Evolutionary conservation across 2,329 filamentous ascomycete species (phyloP), one percentile per base, ranked within the genome.

Genomic region (Colletotrichum costaricense): DNA sequence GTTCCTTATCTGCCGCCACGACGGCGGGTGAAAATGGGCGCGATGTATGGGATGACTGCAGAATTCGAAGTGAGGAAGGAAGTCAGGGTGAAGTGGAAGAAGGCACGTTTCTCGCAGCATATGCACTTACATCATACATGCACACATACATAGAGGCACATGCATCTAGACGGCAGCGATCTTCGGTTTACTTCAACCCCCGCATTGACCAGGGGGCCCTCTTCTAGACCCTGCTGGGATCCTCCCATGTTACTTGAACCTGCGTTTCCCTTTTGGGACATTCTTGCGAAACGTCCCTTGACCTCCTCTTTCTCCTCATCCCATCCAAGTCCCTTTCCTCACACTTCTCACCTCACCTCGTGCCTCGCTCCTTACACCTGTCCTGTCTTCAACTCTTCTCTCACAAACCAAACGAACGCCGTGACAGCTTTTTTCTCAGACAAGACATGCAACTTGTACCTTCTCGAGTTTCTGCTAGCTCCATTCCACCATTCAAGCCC

Each of bases 261-360:
- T 67, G 68, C 67, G 28, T 74, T 75, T 64, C 75, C 68, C 54
- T 71, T 77, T 76, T 68, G 66, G 76, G 76, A 75, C 74, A 77
- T 73, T 75, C 75, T 77, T 77, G 76, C 76, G 76, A 77, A 76
- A 67, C 72, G 63, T 67, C 67, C 68, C 62, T 73, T 49, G 46
- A 70, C 66, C 55, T 70, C 56, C 60, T 59, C 54, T 35, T 49
- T 63, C 66, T 69, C 59, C 56, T 49, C 66, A 57, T 57, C 59
- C 46, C 38, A 60, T 60, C 60, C 66, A 60, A 33, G 33, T 46
- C 52, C 49, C 38, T 33, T 65, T 56, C 70, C 12, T 69, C 66
- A 30, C 54, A 30, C 60, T 63, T 63, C 46, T 42, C 42, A 54
- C n/a, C 28, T 63, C 60, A 63, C 28, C 60, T 54, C 42, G 28